These are phyloP conservation scores for Batkoa obscura DNA, from an alignment of 371 early-diverging fungal species.

Conservation along the genomic window DNA sequence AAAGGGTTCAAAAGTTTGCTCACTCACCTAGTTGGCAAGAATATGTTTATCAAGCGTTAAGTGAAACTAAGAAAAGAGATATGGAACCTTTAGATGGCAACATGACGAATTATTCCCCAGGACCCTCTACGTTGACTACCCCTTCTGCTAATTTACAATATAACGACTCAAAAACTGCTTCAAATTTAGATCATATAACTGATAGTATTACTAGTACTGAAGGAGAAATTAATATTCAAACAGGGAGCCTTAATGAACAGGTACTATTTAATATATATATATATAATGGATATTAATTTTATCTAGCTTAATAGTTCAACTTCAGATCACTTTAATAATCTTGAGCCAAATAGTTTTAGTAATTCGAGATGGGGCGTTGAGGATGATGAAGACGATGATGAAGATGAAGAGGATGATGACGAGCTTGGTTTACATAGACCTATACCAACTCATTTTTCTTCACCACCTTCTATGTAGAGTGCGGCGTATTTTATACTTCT, in stretches of 20 bases:
- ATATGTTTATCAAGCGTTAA: slow-evolving; percentile 52
- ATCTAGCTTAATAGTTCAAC: slow-evolving; percentile 29
- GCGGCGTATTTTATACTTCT: no score
- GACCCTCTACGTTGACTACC: not conserved
- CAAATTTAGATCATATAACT: slow-evolving; percentile 12
- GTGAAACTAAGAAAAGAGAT: slow-evolving; percentile 73
- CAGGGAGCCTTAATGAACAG: slow-evolving; percentile 29
- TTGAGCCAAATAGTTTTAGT: slow-evolving; percentile 10
- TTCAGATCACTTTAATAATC: slow-evolving; percentile 32
- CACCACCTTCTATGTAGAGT: not conserved
- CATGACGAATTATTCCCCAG: slow-evolving; percentile 12
- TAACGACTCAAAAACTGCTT: slow-evolving; percentile 7
- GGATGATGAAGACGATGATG: slow-evolving; percentile 8
- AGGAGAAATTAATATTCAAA: slow-evolving; percentile 21
- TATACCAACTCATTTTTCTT: not conserved
- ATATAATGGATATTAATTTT: not conserved
- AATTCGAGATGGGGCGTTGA: slow-evolving; percentile 5
- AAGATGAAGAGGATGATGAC: slow-evolving; percentile 4
- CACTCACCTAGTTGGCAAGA: slow-evolving; percentile 56
- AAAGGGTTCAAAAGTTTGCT: slow-evolving; percentile 17
- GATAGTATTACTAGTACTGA: slow-evolving; percentile 17
- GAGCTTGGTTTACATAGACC: slow-evolving; percentile 1
- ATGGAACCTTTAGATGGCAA: slow-evolving; percentile 73
- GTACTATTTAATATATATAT: slow-evolving; percentile 8
- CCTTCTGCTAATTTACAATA: not conserved